Base-by-base conservation (phyloP, 768 basidiomycete species). In the Kwoniella heveanensis region DNA sequence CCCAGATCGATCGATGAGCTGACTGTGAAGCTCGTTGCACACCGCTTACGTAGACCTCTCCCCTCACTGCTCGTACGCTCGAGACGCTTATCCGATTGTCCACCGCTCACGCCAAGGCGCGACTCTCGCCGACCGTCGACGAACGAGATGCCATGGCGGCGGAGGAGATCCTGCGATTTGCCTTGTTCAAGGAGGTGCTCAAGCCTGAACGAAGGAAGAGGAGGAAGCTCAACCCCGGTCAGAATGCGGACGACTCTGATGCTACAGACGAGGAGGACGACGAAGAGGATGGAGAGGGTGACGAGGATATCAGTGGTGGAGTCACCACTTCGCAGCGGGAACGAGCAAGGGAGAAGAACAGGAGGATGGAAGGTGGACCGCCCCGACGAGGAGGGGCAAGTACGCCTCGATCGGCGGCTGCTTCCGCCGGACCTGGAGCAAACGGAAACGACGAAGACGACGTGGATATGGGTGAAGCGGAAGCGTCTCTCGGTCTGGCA, bases 41-140 rank as follows among this genome's bases (percentile, higher is more conserved):
- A 9, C 32, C 32, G 6, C 19, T 44, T 10, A 57, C 56, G 26
- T 71, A 98, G 95, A 99, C 96, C 3, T 90, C 95, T 4, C 96
- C 96, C 10, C 82, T 99, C 71, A 99, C 96, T 2, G 95, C 96
- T 21, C 94, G 96, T 85, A 96, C 96, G 2, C 87, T 99, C 63
- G 96, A 99, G 81, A 99, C 96, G 0, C 85, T 99, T 52, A 99
- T 99, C 80, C 96, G 96, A 83, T 85, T 99, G 9, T 87, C 96
- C 4, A 99, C 95, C 19, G 96, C 96, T 0, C 96, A 99, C 80
- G 96, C 96, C 49, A 99, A 99, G 80, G 87, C 92, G 17, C 88
- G 95, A 21, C 84, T 99, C 9, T 94, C 93, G 8, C 63, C 85
- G 48, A 90, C 90, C 68, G 91, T 99, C 12, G 87, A 91, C 72